Percentiles rank a stretch among this genome's conserved stretches.
phyloP scores from a whole-genome alignment of 352 stramenopile genomes.

The Pythium utonaiense region DNA sequence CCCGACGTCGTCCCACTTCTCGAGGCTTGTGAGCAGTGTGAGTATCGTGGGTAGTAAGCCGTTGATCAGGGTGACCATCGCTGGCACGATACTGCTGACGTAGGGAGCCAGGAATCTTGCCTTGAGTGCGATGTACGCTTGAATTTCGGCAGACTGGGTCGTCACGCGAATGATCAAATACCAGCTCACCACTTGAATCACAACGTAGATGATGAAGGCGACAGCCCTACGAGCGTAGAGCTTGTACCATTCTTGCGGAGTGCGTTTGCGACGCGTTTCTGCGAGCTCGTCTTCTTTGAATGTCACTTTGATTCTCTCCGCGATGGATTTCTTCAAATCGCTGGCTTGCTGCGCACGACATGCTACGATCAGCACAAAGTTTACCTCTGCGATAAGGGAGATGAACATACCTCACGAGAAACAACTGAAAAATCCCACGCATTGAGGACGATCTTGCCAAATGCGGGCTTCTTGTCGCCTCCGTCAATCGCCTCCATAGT shows the following conservation, averaged over 20 bases:
- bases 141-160: slow-evolving; percentile 59
- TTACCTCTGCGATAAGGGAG: slow-evolving; percentile 1
- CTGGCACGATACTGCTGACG: slow-evolving; percentile 59
- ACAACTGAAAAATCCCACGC: slow-evolving; percentile 66
- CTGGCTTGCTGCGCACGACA: slow-evolving; percentile 38
- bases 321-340: slow-evolving; percentile 53
- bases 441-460: slow-evolving; percentile 61
- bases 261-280: slow-evolving; percentile 46
- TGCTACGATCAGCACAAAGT: too few species aligned
- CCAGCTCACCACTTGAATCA: slow-evolving; percentile 61
- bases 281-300: slow-evolving; percentile 54
- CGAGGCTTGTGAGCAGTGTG: slow-evolving; percentile 55
- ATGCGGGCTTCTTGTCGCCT: slow-evolving; percentile 48
- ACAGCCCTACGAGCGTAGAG: slow-evolving; percentile 47
- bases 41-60: slow-evolving; percentile 61
- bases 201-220: slow-evolving; percentile 56
- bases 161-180: slow-evolving; percentile 75
- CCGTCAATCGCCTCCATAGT: slow-evolving; percentile 46
- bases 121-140: slow-evolving; percentile 36
- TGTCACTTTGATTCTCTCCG: slow-evolving; percentile 54
- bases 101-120: slow-evolving; percentile 48
- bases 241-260: slow-evolving; percentile 49
- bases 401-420: slow-evolving; percentile 33
- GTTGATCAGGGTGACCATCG: slow-evolving; percentile 75
- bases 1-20: slow-evolving; percentile 75